Evolutionary conservation across 1,284 basidiomycete species (phyloP).

Genomic region (Albatrellus sp.): DNA sequence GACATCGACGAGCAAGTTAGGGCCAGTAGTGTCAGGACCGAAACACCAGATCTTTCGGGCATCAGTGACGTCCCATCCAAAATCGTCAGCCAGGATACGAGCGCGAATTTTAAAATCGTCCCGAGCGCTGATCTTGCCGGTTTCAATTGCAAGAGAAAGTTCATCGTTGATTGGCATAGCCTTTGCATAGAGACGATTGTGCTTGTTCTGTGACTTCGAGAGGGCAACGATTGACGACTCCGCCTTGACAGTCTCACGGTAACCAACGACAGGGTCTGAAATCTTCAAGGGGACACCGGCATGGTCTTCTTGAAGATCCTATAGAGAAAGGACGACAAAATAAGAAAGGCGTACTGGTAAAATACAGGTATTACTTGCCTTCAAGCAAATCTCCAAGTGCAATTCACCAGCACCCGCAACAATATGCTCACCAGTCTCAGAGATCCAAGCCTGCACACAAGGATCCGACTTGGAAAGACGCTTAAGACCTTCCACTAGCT

Average conservation of each 20-base stretch:
- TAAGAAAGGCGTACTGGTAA: background rate
- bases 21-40: slow-evolving; percentile 95
- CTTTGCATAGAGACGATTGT: slow-evolving; percentile 96
- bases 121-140: slow-evolving; percentile 77
- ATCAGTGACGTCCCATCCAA: slow-evolving; percentile 98
- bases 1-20: slow-evolving; percentile 95
- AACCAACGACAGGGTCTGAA: slow-evolving; percentile 97
- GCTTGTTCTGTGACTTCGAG: slow-evolving; percentile 99
- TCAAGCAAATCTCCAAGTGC: slow-evolving; percentile 98
- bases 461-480: slow-evolving; percentile 99
- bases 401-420: slow-evolving; percentile 99
- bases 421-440: slow-evolving; percentile 94
- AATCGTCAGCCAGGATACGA: slow-evolving; percentile 92
- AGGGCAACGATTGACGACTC: slow-evolving; percentile 95
- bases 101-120: slow-evolving; percentile 98
- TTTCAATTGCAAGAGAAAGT: slow-evolving; percentile 87
- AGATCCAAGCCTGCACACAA: slow-evolving; percentile 95
- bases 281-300: slow-evolving; percentile 99
- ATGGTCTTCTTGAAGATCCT: slow-evolving; percentile 99
- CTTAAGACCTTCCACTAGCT: slow-evolving; percentile 99
- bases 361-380: slow-evolving; percentile 36
- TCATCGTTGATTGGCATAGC: slow-evolving; percentile 92
- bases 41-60: slow-evolving; percentile 99
- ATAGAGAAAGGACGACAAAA: slow-evolving; percentile 1
- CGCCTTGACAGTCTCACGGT: slow-evolving; percentile 95